Evolutionary conservation across 495 filamentous ascomycete genomes (phyloP), one percentile per base, ranked within the genome.

Genomic region (Beverwykella pulmonaria): DNA sequence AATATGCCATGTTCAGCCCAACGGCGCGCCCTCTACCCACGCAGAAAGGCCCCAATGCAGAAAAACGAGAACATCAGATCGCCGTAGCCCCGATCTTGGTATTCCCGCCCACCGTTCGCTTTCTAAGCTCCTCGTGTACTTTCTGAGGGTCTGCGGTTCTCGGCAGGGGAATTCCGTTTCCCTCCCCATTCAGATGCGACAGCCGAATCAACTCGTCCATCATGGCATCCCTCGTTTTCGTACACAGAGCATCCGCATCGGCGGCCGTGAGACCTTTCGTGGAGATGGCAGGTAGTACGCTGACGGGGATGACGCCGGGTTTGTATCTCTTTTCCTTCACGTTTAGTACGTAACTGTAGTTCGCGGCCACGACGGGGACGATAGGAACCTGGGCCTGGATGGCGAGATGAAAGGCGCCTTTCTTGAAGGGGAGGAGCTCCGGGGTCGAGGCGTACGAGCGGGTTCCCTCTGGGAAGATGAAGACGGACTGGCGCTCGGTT

Each of bases 381-480:
- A 98, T 90, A 20, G 92, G 92, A 27, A 96, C 93, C 73, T 91
- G 88, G 0, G 93, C 95, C 80, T 97, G 90, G 7, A 99, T 86
- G 22, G 94, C 94, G 12, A 98, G 81, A 75, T 98, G 94, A 79
- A 98, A 99, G 39, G 94, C 94, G 63, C 94, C 94, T 81, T 98
- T 98, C 81, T 99, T 98, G 80, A 98, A 99, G 7, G 90, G 87
- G 59, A 97, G 79, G 72, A 99, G 77, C 54, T 82, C 86, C 6
- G 94, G 89, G 52, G 91, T 86, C 68, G 87, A 84, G 52, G 88
- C 84, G 80, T 99, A 97, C 68, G 90, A 93, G 53, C 94, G 83
- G 6, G 94, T 99, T 15, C 94, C 94, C 79, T 98, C 94, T 41
- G 79, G 78, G 72, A 81, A 81, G 75, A 97, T 96, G 77, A 90